Conservation (phyloP, 768 basidiomycete species). For the Mycena rosella region DNA sequence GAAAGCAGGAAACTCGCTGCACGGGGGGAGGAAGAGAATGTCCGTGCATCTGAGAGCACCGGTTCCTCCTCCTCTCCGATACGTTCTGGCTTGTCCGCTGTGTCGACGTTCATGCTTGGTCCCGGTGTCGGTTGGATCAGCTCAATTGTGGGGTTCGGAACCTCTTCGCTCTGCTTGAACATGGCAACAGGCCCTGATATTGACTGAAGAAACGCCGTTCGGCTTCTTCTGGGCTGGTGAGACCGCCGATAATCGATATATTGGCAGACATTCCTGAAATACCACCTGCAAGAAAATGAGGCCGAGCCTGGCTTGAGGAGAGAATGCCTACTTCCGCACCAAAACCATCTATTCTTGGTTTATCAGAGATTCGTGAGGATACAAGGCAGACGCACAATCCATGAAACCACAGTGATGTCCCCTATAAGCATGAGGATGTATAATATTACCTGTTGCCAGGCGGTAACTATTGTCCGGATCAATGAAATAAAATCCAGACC, state of each 20-base stretch:
- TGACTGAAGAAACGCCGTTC: constrained; percentile 46
- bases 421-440: constrained; percentile 68
- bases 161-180: constrained; percentile 33
- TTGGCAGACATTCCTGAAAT: constrained; percentile 58
- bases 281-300: constrained; percentile 47
- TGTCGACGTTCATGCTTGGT: constrained; percentile 29
- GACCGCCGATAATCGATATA: constrained; percentile 49
- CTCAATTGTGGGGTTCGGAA: constrained; percentile 24
- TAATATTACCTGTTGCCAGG: constrained; percentile 53
- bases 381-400: constrained; percentile 50
- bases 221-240: constrained; percentile 38
- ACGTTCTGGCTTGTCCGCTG: constrained; percentile 5
- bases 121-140: constrained; percentile 42
- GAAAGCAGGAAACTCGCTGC: constrained; percentile 42
- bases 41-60: constrained; percentile 43
- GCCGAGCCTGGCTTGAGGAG: constrained; percentile 3
- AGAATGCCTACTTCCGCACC: constrained; percentile 61
- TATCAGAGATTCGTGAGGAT: neutral
- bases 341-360: constrained; percentile 61
- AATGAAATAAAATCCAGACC: neutral
- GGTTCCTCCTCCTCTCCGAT: constrained; percentile 26
- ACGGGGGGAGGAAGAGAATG: constrained; percentile 52
- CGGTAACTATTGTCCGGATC: neutral
- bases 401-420: constrained; percentile 65
- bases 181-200: constrained; percentile 50